Percentiles rank a stretch among this genome's conserved stretches.
These are phyloP conservation scores for Anthracocystis panici-leucophaei DNA, from an alignment of 1,284 basidiomycete genomes.

Conservation along the genomic window DNA sequence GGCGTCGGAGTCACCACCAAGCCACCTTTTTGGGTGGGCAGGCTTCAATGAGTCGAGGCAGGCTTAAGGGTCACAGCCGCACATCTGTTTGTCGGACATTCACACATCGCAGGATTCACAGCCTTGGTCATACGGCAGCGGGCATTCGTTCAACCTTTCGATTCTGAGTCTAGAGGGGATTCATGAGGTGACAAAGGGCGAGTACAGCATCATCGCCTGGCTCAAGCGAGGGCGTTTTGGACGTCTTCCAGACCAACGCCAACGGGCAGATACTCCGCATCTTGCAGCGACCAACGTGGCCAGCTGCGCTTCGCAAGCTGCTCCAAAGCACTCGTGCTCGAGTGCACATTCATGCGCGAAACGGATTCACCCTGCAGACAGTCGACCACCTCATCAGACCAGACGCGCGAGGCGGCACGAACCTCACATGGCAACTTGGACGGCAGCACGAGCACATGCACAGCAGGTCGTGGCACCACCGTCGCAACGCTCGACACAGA, in stretches of 20 bases:
- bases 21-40: no score
- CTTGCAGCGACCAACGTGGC: constrained; percentile 33
- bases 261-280: constrained; percentile 43
- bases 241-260: constrained; percentile 44
- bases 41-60: no score
- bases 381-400: constrained; percentile 42
- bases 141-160: no score
- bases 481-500: constrained; percentile 5
- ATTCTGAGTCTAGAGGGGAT: no score
- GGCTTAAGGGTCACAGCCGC: no score
- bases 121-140: no score
- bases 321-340: constrained; percentile 26
- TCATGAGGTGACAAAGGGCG: no score
- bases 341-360: constrained; percentile 44
- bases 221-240: constrained; percentile 18
- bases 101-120: no score
- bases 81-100: no score
- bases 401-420: constrained; percentile 43
- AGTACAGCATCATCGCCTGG: not conserved
- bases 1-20: no score
- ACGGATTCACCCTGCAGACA: constrained; percentile 22
- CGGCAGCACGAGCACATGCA: constrained; percentile 61
- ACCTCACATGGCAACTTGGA: constrained; percentile 55
- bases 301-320: constrained; percentile 32
- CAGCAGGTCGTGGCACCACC: constrained; percentile 39